Base-by-base conservation (phyloP, 495 filamentous ascomycete genomes). In the Penicillium mononematosum region DNA sequence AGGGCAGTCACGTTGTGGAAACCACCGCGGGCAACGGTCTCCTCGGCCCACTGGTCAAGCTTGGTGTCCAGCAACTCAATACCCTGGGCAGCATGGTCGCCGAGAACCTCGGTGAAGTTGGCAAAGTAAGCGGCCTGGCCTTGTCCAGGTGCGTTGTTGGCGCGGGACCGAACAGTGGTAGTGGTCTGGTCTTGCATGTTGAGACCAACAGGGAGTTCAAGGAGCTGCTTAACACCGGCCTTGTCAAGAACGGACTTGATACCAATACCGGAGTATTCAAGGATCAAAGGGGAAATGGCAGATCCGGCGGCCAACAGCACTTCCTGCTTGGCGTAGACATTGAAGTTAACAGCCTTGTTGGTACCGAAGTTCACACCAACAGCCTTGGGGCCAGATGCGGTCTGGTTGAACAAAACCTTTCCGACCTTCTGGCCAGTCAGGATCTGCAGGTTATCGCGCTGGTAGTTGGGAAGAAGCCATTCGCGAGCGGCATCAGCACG, bases 261-360 rank as follows among this genome's bases (percentile, higher is more conserved):
- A n/a, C 75, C 77, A 50, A 80, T 71, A n/a, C 77, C 77, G 32
- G 75, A 73, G 31, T 77, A 56, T 42, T 78, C 71, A 3, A 80
- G 59, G 44, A 85, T 75, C 51, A 79, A 76, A 1, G 82, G 82
- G 0, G 80, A 76, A 67, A 82, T 77, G 55, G 79, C 73, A 19
- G 79, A 72, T 25, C 83, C 83, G 16, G 80, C 81, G 1, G 81
- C 72, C 32, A 85, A 53, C 50, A 85, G 79, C 31, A 84, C 79
- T 56, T 85, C 83, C 24, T 71, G 71, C 17, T 67, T 67, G 9
- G 72, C 74, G 19, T 53, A 61, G 24, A 71, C 72, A 16, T 68
- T 62, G 58, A 73, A 68, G 17, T 65, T 57, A 41, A 62, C 51
- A 11, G 45, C 58, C 16, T 61, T 55, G 54, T 70, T 57, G 6